A percentile compares a stretch with the other conserved stretches of the same genome.
Evolutionary conservation across 495 filamentous ascomycete genomes (phyloP).

Genomic region (Penicillium salamii): DNA sequence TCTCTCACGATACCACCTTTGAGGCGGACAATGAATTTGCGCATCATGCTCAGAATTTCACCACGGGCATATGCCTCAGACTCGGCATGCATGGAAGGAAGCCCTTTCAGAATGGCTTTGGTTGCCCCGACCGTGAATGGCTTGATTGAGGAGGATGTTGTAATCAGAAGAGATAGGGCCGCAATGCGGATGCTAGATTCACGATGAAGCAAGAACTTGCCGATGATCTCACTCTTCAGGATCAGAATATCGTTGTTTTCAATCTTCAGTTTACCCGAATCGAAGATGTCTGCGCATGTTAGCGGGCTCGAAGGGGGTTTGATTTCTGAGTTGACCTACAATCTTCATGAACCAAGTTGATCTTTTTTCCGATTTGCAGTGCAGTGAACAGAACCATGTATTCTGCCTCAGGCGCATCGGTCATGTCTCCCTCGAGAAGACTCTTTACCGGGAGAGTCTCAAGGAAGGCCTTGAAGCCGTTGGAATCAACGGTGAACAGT

Average conservation of each 20-base stretch:
- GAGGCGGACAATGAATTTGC: slow-evolving; percentile 65
- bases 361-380: slow-evolving; percentile 75
- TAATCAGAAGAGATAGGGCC: slow-evolving; percentile 70
- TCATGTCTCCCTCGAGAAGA: slow-evolving; percentile 39
- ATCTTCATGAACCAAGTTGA: slow-evolving; percentile 70
- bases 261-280: slow-evolving; percentile 14
- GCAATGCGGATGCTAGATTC: slow-evolving; percentile 64
- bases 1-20: slow-evolving; percentile 35
- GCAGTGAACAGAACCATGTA: slow-evolving; percentile 63
- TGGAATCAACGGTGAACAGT: slow-evolving; percentile 59
- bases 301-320: slow-evolving; percentile 3
- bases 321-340: slow-evolving; percentile 45
- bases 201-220: slow-evolving; percentile 59
- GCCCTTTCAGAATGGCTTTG: slow-evolving; percentile 53
- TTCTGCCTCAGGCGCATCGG: slow-evolving; percentile 45
- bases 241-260: slow-evolving; percentile 21
- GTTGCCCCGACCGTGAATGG: slow-evolving; percentile 62
- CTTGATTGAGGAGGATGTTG: slow-evolving; percentile 64
- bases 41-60: slow-evolving; percentile 66
- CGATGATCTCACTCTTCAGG: slow-evolving; percentile 41
- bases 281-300: slow-evolving; percentile 28
- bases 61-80: slow-evolving; percentile 80
- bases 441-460: slow-evolving; percentile 39
- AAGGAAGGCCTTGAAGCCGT: slow-evolving; percentile 56
- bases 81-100: slow-evolving; percentile 72